phyloP scores from a whole-genome alignment of 2,329 filamentous ascomycete species.

The Microsporum audouinii region DNA sequence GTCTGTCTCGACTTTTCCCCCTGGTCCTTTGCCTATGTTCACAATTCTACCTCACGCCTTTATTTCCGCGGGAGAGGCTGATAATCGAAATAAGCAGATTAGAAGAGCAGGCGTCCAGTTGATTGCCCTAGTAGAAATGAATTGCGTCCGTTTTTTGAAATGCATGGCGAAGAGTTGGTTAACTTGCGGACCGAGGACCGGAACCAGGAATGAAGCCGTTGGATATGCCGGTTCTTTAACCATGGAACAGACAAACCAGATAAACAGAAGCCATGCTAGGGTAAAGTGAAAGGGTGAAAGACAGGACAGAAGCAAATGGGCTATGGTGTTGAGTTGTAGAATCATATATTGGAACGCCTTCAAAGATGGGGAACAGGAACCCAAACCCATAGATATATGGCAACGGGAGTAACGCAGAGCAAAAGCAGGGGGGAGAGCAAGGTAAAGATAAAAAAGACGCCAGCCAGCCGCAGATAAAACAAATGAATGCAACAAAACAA shows the following conservation, averaged over 20 bases:
- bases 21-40: background rate
- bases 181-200: background rate
- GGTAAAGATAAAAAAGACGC: background rate
- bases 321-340: background rate
- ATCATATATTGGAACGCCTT: background rate
- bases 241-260: background rate
- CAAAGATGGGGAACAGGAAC: background rate
- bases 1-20: background rate
- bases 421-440: background rate
- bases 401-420: background rate
- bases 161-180: background rate
- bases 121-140: background rate
- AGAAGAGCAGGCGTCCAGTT: background rate
- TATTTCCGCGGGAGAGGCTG: background rate
- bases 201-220: background rate
- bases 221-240: background rate
- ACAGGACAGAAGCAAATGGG: background rate
- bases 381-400: background rate
- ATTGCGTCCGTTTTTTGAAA: background rate
- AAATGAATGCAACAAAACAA: constrained; percentile 1
- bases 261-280: background rate
- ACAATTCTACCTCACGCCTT: background rate
- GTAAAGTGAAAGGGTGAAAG: background rate
- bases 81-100: background rate
- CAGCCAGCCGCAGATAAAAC: background rate